phyloP scores from a whole-genome alignment of 805 yeast species.

The Saccharomyces paradoxus region DNA sequence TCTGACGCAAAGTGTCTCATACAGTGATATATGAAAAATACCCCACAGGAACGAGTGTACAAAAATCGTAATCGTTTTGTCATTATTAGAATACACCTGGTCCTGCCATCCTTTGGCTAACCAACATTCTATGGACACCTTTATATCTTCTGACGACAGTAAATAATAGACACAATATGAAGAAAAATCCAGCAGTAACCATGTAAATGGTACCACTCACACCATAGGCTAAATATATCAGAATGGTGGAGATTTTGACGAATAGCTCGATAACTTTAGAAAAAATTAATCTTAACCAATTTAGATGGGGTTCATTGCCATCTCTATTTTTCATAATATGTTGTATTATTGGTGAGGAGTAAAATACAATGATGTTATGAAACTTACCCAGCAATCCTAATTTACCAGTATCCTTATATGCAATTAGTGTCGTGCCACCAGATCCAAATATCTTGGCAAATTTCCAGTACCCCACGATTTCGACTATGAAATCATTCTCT shows the following conservation, averaged over 20 bases:
- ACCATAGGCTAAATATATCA: conserved; percentile 22
- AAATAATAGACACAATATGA: conserved; percentile 22
- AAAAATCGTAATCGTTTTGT: not conserved
- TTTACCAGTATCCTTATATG: conserved; percentile 8
- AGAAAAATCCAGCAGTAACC: conserved; percentile 26
- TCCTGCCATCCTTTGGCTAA: not conserved
- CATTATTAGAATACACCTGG: not conserved
- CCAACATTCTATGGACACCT: conserved; percentile 9
- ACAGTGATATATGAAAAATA: no score
- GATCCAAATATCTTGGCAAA: conserved; percentile 22
- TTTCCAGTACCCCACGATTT: conserved; percentile 20
- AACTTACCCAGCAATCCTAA: conserved; percentile 25
- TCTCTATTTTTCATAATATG: not conserved
- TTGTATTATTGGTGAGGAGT: conserved; percentile 17
- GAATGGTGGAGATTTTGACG: conserved; percentile 18
- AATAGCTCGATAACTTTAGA: conserved; percentile 8
- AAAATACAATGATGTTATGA: conserved; percentile 26
- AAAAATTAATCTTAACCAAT: not conserved
- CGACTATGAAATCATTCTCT: conserved; percentile 22
- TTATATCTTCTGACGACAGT: conserved; percentile 23
- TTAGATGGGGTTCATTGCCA: not conserved
- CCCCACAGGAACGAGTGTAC: no score
- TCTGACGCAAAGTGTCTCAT: not conserved
- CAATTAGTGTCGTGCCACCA: conserved; percentile 18
- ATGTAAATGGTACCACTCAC: conserved; percentile 25